A percentile compares a stretch with the other conserved stretches of the same genome.
Evolutionary conservation across 306 rosid genomes (phyloP).

Genomic region (Lathyrus tuberosus): DNA sequence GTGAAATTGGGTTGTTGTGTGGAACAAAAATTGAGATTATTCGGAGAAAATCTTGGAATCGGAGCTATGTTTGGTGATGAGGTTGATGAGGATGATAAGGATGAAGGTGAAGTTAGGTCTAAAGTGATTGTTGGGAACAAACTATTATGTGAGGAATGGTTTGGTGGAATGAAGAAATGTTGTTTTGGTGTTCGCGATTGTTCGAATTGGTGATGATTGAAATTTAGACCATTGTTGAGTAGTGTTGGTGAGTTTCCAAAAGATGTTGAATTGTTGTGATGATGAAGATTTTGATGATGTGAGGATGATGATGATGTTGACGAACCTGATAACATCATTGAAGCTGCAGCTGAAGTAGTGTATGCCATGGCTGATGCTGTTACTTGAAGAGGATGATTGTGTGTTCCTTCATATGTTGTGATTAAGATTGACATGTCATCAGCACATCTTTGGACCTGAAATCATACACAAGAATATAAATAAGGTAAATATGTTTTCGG

Average conservation of each 20-base stretch:
- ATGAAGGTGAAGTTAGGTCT: constrained; percentile 51
- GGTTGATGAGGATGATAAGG: constrained; percentile 6
- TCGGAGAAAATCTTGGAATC: constrained; percentile 41
- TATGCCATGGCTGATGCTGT: constrained; percentile 89
- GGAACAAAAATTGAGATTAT: constrained; percentile 56
- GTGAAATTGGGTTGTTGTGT: constrained; percentile 46
- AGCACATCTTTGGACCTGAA: constrained; percentile 83
- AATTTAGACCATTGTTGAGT: constrained; percentile 42
- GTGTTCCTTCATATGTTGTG: constrained; percentile 88
- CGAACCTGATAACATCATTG: constrained; percentile 72
- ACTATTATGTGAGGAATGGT: constrained; percentile 40
- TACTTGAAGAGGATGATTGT: constrained; percentile 78
- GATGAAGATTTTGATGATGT: constrained; percentile 45
- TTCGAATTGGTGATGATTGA: constrained; percentile 43
- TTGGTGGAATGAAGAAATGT: constrained; percentile 40
- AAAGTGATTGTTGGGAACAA: constrained; percentile 61
- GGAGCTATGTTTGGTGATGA: constrained; percentile 41
- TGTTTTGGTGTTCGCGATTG: constrained; percentile 40
- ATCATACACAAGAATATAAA: constrained; percentile 8
- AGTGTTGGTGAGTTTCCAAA: constrained; percentile 23
- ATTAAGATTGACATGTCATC: constrained; percentile 77
- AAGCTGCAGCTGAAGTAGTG: constrained; percentile 82
- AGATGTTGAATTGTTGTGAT: constrained; percentile 28
- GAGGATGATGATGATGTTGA: constrained; percentile 52
- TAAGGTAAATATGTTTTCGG: background rate